Evolutionary conservation across 192 early-diverging fungal species (phyloP), one percentile per base, ranked within the genome.

Genomic region (Rhizoclosmatium sp.): DNA sequence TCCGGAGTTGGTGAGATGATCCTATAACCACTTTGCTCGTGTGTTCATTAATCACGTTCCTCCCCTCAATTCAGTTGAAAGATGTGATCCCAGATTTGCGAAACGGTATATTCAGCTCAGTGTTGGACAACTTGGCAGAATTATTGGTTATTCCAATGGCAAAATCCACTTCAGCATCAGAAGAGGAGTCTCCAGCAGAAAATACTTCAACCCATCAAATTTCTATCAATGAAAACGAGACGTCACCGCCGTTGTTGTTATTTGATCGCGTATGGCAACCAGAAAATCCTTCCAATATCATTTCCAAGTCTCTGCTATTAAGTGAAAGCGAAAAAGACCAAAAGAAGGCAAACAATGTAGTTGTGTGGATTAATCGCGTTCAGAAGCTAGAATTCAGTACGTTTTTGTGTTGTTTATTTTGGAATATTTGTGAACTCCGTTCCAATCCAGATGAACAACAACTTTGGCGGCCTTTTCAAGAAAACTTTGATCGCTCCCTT

Each of bases 401-500:
- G 44, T 68, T 68, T 68, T 68, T 68, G 9, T 39, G 9, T 7
- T 68, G n/a, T 68, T 68, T 68, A 10, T 68, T 68, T 68, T 4
- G 62, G 14, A 58, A 58, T 58, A n/a, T 58, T n/a, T n/a, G 56
- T n/a, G 21, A 58, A 58, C 12, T 44, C 59, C 9, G 42, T 59
- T 72, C 23, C 39, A 51, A 59, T 14, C 40, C 46, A 76, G 75
- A 66, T 54, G 21, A 65, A 42, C 16, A n/a, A 14, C 75, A 76
- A 47, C 47, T 76, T 3, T 76, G 75, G 75, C 41, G 75, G 23
- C 75, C 75, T 4, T 49, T 76, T 56, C 31, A 65, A 48, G 39
- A 42, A 76, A 42, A 40, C 41, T 59, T 76, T 19, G 62, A 66
- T 21, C 61, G 65, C 4, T 12, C 64, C 2, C 44, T 76, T 5